phyloP scores from a whole-genome alignment of 768 basidiomycete genomes.

The Tremella mesenterica region DNA sequence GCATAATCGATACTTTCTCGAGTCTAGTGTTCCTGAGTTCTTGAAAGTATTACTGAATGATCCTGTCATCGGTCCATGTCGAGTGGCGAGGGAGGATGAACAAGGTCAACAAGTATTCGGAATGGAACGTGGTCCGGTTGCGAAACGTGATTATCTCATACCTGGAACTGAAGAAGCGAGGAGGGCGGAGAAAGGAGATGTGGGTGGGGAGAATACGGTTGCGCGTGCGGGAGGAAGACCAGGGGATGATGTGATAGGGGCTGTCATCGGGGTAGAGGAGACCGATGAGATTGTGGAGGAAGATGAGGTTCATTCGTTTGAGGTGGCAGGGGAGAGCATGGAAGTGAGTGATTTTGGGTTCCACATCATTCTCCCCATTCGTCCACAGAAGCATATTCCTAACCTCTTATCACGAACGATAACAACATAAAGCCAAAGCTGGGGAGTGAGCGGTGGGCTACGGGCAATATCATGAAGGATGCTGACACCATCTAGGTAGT shows the following conservation, averaged over 20 bases:
- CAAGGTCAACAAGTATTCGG: slow-evolving; percentile 50
- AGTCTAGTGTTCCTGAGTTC: slow-evolving; percentile 89
- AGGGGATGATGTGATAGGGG: slow-evolving; percentile 70
- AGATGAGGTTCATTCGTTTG: slow-evolving; percentile 92
- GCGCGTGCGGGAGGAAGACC: slow-evolving; percentile 15
- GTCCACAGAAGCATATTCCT: too few species aligned
- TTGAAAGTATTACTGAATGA: slow-evolving; percentile 82
- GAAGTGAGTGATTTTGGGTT: slow-evolving; percentile 68
- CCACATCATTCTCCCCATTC: neutral
- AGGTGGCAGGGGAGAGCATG: slow-evolving; percentile 87
- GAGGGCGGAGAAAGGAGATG: slow-evolving; percentile 32
- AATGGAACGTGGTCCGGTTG: slow-evolving; percentile 70
- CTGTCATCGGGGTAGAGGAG: slow-evolving; percentile 87
- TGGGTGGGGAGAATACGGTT: slow-evolving; percentile 48
- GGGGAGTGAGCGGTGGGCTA: too few species aligned
- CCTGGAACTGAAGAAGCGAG: slow-evolving; percentile 65
- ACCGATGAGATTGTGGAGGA: slow-evolving; percentile 93
- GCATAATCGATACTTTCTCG: slow-evolving; percentile 94
- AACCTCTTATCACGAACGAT: too few species aligned
- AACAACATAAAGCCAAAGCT: too few species aligned
- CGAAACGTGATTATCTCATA: slow-evolving; percentile 74
- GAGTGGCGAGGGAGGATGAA: slow-evolving; percentile 49
- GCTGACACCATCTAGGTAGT: slow-evolving; percentile 57
- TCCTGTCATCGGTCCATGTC: slow-evolving; percentile 50
- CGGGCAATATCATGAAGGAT: neutral